Percentiles rank a stretch among this genome's conserved stretches.
Evolutionary conservation across 345 rosid species (phyloP).

Genomic region (Lepidium africanum): DNA sequence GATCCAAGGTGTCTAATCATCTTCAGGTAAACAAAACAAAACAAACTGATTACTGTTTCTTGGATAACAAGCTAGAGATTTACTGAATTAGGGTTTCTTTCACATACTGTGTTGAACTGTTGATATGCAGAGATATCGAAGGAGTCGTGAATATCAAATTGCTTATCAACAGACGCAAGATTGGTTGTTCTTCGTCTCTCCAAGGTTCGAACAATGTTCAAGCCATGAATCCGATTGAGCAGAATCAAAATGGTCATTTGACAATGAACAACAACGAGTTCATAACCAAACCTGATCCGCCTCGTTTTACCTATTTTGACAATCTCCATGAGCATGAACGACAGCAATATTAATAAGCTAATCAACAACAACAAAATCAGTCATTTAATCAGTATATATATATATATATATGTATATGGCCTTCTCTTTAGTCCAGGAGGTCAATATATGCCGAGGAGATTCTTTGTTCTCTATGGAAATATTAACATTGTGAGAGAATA

Average conservation of each 20-base stretch:
- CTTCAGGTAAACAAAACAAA: slow-evolving; percentile 11
- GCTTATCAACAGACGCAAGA: neutral
- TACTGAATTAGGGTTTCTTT: neutral
- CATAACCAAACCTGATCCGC: neutral
- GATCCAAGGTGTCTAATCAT: slow-evolving; percentile 12
- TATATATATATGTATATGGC: too few relatives aligned
- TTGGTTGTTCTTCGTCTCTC: neutral
- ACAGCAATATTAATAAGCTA: neutral
- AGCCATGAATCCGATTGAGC: neutral
- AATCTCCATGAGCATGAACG: neutral
- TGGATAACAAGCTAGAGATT: neutral
- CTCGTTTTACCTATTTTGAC: neutral
- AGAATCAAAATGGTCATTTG: neutral
- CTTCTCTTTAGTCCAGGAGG: too few relatives aligned
- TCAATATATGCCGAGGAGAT: neutral
- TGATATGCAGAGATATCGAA: slow-evolving; percentile 5
- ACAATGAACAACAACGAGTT: neutral
- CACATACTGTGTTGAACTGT: neutral
- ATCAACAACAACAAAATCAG: neutral
- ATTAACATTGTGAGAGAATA: neutral
- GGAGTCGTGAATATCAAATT: neutral
- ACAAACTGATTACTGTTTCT: neutral
- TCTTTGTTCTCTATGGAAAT: neutral
- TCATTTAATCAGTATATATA: too few relatives aligned
- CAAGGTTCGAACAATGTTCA: neutral